Conservation (phyloP, 345 rosid species). For the Arabidopsis suecica region DNA sequence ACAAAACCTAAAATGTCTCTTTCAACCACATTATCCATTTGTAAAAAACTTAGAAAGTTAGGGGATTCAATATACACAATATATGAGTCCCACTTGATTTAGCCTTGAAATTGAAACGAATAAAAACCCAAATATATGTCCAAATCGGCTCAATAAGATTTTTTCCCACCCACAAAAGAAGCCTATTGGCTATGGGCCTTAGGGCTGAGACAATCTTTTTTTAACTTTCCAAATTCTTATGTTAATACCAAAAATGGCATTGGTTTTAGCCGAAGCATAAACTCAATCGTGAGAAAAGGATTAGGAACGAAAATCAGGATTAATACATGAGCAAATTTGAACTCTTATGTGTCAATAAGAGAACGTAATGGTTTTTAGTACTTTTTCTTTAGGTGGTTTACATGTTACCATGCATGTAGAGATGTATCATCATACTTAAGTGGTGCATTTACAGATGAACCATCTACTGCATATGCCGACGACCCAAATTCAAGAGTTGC, state of each 20-base stretch:
- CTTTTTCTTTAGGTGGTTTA: neutral
- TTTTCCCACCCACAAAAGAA: neutral
- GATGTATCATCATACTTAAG: neutral
- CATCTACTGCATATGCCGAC: neutral
- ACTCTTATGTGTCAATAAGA: neutral
- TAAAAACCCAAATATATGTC: constrained; percentile 21
- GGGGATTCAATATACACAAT: neutral
- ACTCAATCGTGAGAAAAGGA: no score
- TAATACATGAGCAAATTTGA: neutral
- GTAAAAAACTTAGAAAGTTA: neutral
- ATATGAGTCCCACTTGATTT: neutral
- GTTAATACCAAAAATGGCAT: neutral
- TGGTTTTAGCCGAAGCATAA: neutral
- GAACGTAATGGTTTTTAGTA: neutral
- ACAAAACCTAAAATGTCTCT: neutral
- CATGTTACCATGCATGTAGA: neutral
- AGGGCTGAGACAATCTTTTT: neutral
- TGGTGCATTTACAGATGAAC: no score
- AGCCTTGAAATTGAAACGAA: neutral
- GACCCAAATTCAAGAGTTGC: neutral
- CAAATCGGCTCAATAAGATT: neutral
- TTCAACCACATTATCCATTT: neutral
- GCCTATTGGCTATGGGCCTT: constrained; percentile 12
- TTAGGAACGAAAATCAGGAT: no score
- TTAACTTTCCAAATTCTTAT: neutral